phyloP scores from a whole-genome alignment of 2,329 filamentous ascomycete species.

The Meredithiella fracta region DNA sequence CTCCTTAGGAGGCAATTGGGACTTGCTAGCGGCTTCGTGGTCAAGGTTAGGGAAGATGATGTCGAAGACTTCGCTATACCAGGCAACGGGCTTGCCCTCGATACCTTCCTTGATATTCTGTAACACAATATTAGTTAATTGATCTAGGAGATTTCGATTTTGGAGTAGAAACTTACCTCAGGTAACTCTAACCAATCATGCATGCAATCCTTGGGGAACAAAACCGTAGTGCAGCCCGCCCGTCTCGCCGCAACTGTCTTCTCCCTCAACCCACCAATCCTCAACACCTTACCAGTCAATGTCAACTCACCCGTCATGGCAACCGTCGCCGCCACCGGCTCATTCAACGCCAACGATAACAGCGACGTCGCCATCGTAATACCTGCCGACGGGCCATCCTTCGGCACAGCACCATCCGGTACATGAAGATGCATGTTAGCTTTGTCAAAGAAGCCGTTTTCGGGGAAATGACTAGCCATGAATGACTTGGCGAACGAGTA shows the following conservation, averaged over 20 bases:
- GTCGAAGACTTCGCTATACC: slow-evolving; percentile 89
- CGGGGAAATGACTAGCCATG: slow-evolving; percentile 68
- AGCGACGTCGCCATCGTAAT: slow-evolving; percentile 97
- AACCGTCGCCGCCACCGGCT: slow-evolving; percentile 64
- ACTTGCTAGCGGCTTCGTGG: slow-evolving; percentile 53
- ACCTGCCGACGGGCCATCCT: slow-evolving; percentile 83
- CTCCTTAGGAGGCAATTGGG: slow-evolving; percentile 26
- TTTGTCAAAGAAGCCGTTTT: slow-evolving; percentile 92
- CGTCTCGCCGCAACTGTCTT: slow-evolving; percentile 92
- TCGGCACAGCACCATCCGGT: slow-evolving; percentile 86
- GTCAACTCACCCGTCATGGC: slow-evolving; percentile 98
- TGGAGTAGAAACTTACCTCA: slow-evolving; percentile 47
- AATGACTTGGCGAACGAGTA: slow-evolving; percentile 91
- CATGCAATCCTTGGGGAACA: slow-evolving; percentile 90
- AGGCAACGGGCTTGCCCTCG: slow-evolving; percentile 75
- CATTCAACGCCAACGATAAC: slow-evolving; percentile 67
- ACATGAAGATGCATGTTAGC: slow-evolving; percentile 92
- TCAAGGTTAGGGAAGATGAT: slow-evolving; percentile 77
- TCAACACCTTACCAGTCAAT: slow-evolving; percentile 85
- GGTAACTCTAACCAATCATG: slow-evolving; percentile 96
- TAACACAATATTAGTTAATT: slow-evolving; percentile 2
- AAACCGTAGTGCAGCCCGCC: slow-evolving; percentile 80
- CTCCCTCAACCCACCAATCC: slow-evolving; percentile 85
- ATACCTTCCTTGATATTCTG: slow-evolving; percentile 98
- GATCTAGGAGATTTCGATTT: not conserved